Evolutionary conservation across 148 eudicot genomes (phyloP).

Genomic region (Silene latifolia): DNA sequence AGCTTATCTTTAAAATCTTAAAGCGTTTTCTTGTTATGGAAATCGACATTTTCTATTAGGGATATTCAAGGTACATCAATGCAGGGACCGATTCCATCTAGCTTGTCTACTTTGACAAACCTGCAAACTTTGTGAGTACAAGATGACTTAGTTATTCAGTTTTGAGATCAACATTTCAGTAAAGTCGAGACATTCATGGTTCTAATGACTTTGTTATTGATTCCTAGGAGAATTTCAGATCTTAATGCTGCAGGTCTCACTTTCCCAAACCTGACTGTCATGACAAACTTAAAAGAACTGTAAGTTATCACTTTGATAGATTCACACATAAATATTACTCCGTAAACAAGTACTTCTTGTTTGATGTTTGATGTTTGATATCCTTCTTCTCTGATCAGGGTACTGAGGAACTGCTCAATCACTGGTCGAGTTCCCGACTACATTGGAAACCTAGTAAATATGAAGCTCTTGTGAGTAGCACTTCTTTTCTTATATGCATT

Average conservation of each 20-base stretch:
- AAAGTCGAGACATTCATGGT: background rate
- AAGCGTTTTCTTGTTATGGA: too few species aligned
- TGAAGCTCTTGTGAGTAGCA: constrained; percentile 30
- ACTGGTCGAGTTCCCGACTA: constrained; percentile 46
- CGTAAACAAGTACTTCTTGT: too few species aligned
- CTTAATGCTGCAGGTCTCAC: constrained; percentile 32
- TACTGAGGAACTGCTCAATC: constrained; percentile 69
- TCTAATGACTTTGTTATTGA: constrained; percentile 16
- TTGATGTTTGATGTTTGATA: background rate
- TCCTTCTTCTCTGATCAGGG: constrained; percentile 36
- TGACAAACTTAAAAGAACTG: constrained; percentile 39
- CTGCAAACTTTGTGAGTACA: constrained; percentile 49
- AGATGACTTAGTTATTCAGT: background rate
- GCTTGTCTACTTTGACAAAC: constrained; percentile 43
- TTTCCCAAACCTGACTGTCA: constrained; percentile 49
- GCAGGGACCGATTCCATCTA: constrained; percentile 80
- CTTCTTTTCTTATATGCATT: background rate
- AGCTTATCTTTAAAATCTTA: too few species aligned
- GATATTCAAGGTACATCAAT: constrained; percentile 69
- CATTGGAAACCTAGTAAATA: constrained; percentile 30
- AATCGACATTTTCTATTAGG: constrained; percentile 38
- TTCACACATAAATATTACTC: background rate
- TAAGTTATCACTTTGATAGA: constrained; percentile 35
- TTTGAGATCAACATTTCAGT: background rate
- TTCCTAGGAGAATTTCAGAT: constrained; percentile 73